Evolutionary conservation across 768 basidiomycete species (phyloP).

Genomic region (Lactarius akahatsu): DNA sequence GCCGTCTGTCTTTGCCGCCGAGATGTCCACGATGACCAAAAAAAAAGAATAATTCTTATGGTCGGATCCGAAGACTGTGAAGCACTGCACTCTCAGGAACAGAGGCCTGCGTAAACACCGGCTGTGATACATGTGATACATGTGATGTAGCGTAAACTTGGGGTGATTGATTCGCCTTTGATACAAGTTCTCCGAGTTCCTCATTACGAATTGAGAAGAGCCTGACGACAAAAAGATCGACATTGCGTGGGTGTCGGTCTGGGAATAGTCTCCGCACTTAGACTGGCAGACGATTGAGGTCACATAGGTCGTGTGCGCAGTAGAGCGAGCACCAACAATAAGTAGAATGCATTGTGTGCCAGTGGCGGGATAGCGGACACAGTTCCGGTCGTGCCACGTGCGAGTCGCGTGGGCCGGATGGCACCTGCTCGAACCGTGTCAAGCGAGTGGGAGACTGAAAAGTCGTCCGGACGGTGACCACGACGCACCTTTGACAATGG

Average conservation of each 20-base stretch:
- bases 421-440: constrained; percentile 1
- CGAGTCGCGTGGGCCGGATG: background rate
- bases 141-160: background rate
- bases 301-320: too few species aligned
- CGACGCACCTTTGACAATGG: constrained; percentile 48
- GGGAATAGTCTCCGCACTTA: too few species aligned
- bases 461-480: constrained; percentile 18
- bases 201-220: background rate
- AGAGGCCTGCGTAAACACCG: background rate
- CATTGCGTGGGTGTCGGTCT: too few species aligned
- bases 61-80: background rate
- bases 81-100: background rate
- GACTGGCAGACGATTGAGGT: too few species aligned
- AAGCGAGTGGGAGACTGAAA: constrained; percentile 13
- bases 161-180: background rate
- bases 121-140: background rate
- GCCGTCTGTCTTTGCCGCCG: background rate
- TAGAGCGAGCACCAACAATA: background rate
- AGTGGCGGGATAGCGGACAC: background rate
- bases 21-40: background rate
- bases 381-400: constrained; percentile 12
- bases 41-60: background rate
- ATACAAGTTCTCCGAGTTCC: background rate
- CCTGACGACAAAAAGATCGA: background rate
- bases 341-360: background rate